A percentile compares a stretch with the other conserved stretches of the same genome.
Evolutionary conservation across 768 basidiomycete genomes (phyloP).

Genomic region (Dictyophora rubrovolvata): DNA sequence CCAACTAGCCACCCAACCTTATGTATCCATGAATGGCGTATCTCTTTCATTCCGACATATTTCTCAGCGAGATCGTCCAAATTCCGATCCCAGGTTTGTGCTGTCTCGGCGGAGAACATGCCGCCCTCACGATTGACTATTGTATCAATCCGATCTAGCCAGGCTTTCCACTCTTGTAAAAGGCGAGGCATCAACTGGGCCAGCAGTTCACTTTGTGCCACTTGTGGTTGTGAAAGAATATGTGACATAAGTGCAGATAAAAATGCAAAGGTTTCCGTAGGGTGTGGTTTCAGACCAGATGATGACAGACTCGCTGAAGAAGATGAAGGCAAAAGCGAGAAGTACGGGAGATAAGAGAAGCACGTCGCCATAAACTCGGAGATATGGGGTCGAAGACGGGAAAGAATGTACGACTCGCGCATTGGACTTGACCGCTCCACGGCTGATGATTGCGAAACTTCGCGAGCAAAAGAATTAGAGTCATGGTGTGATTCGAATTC

Average conservation of each 20-base stretch:
- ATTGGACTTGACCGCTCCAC: conserved; percentile 39
- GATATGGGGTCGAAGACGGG: conserved; percentile 64
- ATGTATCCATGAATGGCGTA: conserved; percentile 57
- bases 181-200: conserved; percentile 55
- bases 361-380: conserved; percentile 68
- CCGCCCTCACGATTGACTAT: conserved; percentile 62
- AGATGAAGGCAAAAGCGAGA: conserved; percentile 44
- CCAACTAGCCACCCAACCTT: conserved; percentile 78
- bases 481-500: conserved; percentile 25
- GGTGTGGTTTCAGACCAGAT: conserved; percentile 44
- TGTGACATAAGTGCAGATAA: conserved; percentile 60
- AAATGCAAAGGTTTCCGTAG: conserved; percentile 64
- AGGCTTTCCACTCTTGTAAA: conserved; percentile 65
- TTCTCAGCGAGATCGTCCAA: conserved; percentile 54
- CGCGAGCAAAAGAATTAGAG: conserved; percentile 10
- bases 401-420: conserved; percentile 73
- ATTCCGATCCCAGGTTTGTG: conserved; percentile 55
- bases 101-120: conserved; percentile 71
- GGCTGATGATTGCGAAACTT: conserved; percentile 17
- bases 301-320: conserved; percentile 27
- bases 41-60: conserved; percentile 33
- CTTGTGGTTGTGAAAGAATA: conserved; percentile 54
- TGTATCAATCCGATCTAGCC: conserved; percentile 61
- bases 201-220: conserved; percentile 49
- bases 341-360: conserved; percentile 78